phyloP scores from a whole-genome alignment of 73 alveolate genomes.

The Halteria grandinella region DNA sequence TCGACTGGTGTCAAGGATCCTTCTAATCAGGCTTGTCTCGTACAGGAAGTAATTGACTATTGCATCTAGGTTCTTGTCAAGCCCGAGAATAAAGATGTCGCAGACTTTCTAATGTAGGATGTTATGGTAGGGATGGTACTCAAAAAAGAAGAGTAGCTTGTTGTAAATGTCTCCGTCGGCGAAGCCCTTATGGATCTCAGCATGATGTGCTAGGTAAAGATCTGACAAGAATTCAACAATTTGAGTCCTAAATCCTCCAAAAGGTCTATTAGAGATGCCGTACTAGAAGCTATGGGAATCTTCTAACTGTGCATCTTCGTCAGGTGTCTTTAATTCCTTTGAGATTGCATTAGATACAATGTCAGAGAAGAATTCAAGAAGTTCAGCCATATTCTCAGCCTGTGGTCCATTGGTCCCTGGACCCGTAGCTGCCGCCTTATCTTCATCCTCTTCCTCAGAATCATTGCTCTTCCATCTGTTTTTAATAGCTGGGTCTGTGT shows the following conservation, averaged over 20 bases:
- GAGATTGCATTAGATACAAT: not conserved
- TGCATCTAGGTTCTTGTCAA: slow-evolving; percentile 15
- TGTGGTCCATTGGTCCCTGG: slow-evolving; percentile 5
- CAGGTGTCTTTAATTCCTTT: slow-evolving; percentile 22
- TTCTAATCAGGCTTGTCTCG: slow-evolving; percentile 23
- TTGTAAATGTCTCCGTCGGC: slow-evolving; percentile 35
- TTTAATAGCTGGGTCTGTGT: not conserved
- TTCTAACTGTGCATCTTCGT: slow-evolving; percentile 14
- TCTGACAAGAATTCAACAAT: slow-evolving; percentile 29
- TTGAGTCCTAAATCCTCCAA: slow-evolving; percentile 33
- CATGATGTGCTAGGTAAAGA: not conserved
- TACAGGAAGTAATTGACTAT: slow-evolving; percentile 13
- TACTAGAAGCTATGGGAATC: not conserved
- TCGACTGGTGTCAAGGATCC: slow-evolving; percentile 13
- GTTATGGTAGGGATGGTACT: slow-evolving; percentile 40
- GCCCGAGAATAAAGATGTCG: slow-evolving; percentile 14
- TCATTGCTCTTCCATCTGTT: slow-evolving; percentile 20
- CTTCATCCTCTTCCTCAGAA: slow-evolving; percentile 40
- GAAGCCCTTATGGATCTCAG: not conserved
- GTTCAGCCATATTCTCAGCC: slow-evolving; percentile 11
- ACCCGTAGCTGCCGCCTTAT: slow-evolving; percentile 17
- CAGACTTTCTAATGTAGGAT: slow-evolving; percentile 8
- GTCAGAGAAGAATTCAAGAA: slow-evolving; percentile 9
- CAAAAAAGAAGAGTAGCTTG: slow-evolving; percentile 8
- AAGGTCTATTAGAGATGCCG: slow-evolving; percentile 30